Evolutionary conservation across 148 eudicot genomes (phyloP), one percentile per base, ranked within the genome.

Genomic region (Heliosperma pusillum): DNA sequence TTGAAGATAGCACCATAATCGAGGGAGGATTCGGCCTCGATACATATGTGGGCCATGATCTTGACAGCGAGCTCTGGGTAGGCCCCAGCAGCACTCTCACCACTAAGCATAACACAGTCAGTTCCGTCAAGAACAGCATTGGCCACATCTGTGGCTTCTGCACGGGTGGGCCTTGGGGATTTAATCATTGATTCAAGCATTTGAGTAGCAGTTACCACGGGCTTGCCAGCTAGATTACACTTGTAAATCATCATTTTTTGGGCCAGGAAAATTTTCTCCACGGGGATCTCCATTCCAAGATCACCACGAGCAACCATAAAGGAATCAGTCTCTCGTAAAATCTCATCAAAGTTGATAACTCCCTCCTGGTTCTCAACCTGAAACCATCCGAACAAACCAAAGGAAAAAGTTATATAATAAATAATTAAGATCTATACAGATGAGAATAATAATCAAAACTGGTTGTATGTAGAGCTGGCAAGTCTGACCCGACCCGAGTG

Each of bases 231-330:
- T 57, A 90, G 83, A 69, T 90, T 90, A 56, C 97, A 91, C 88
- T 91, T 91, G 82, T 91, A 91, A 47, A 91, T 91, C 97, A 91
- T 91, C 97, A 90, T 88, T 56, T 90, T 90, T 53, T 91, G 97
- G 7, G 97, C 93, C 11, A 91, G 83, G 88, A 91, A 91, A 21
- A 91, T 91, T 77, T 91, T 91, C 79, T 91, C 97, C 19, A 91
- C 90, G 0, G 97, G 97, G 62, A 91, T 91, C 81, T 91, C 97
- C 97, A 89, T 91, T 72, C 97, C 97, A 27, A 91, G 91, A 79
- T 89, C 97, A 66, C 97, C 97, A 78, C 97, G 91, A 3, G 97
- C 97, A 86, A 91, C 93, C 97, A 91, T 91, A 73, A 91, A 91
- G 5, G 97, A 83, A 70, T 91, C 97, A 1, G 91, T 91, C 89